These are phyloP conservation scores for Turritis glabra DNA, from an alignment of 345 rosid genomes.

Conservation along the genomic window DNA sequence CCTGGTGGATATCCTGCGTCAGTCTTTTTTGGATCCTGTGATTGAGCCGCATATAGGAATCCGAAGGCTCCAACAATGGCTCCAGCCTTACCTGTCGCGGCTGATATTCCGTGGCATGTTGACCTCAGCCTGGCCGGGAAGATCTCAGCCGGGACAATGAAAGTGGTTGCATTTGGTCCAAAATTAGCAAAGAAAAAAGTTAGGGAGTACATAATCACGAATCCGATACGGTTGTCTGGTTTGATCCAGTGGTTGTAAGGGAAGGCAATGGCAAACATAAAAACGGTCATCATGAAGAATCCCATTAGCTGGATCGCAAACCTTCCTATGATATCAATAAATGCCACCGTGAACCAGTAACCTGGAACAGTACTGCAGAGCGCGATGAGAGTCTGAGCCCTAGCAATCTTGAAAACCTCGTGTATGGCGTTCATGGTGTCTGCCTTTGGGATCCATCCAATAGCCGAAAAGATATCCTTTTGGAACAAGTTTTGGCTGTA, in stretches of 20 bases:
- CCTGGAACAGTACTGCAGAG: constrained; percentile 71
- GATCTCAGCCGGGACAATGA: constrained; percentile 64
- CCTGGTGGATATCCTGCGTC: constrained; percentile 55
- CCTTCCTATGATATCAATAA: constrained; percentile 61
- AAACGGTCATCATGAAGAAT: constrained; percentile 68
- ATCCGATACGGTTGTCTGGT: constrained; percentile 49
- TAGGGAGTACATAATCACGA: constrained; percentile 57
- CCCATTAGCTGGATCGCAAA: constrained; percentile 71
- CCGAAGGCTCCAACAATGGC: constrained; percentile 74
- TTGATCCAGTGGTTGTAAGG: constrained; percentile 71
- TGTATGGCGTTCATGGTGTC: constrained; percentile 58
- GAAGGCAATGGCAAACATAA: constrained; percentile 67
- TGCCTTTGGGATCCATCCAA: constrained; percentile 69
- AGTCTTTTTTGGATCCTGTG: constrained; percentile 32
- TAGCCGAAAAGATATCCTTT: constrained; percentile 62
- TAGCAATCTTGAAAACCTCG: constrained; percentile 55
- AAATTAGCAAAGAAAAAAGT: constrained; percentile 79
- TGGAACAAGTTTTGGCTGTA: constrained; percentile 69
- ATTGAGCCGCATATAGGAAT: constrained; percentile 56
- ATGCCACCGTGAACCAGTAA: constrained; percentile 64
- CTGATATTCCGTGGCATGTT: constrained; percentile 76
- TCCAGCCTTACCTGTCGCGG: constrained; percentile 66
- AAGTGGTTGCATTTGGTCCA: constrained; percentile 75
- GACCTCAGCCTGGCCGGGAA: constrained; percentile 74
- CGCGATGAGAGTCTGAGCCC: constrained; percentile 69